These are phyloP conservation scores for Aspergillus texensis DNA, from an alignment of 2,329 filamentous ascomycete species.

Conservation along the genomic window DNA sequence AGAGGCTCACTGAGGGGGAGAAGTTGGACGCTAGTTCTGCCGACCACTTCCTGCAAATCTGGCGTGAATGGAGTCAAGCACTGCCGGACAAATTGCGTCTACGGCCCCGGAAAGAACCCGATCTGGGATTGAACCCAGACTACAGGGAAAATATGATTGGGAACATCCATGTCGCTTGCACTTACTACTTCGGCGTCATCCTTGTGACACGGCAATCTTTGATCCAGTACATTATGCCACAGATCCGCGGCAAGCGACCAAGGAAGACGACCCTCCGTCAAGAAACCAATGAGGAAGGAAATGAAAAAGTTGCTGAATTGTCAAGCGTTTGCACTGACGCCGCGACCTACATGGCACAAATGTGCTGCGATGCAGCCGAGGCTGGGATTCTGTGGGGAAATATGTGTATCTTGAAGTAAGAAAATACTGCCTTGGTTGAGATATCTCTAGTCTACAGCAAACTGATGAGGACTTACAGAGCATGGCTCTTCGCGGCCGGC, in stretches of 20 bases:
- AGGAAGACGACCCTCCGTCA: slow-evolving; percentile 9
- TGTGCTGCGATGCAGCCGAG: slow-evolving; percentile 5
- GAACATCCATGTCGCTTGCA: slow-evolving; percentile 55
- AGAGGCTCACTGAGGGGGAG: neutral
- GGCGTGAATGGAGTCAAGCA: slow-evolving; percentile 3
- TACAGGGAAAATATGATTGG: slow-evolving; percentile 33
- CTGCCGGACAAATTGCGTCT: neutral
- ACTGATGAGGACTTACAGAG: neutral
- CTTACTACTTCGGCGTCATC: slow-evolving; percentile 59
- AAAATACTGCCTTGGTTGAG: neutral
- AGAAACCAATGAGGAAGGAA: neutral
- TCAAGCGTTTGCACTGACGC: slow-evolving; percentile 8
- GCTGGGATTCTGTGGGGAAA: slow-evolving; percentile 7
- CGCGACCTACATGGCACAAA: slow-evolving; percentile 10
- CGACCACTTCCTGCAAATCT: neutral
- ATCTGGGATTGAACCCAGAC: neutral
- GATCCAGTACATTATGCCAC: slow-evolving; percentile 49
- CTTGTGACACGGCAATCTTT: slow-evolving; percentile 56
- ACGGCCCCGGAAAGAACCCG: neutral
- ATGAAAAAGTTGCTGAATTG: slow-evolving; percentile 5
- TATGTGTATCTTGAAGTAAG: slow-evolving; percentile 13
- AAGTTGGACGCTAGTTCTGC: neutral
- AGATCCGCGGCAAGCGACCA: slow-evolving; percentile 18
- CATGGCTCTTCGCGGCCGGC: slow-evolving; percentile 12
- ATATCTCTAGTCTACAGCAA: too few relatives aligned